Percentiles rank a stretch among this genome's conserved stretches.
phyloP scores from a whole-genome alignment of 345 rosid genomes.

The Noccaea bulbosa region DNA sequence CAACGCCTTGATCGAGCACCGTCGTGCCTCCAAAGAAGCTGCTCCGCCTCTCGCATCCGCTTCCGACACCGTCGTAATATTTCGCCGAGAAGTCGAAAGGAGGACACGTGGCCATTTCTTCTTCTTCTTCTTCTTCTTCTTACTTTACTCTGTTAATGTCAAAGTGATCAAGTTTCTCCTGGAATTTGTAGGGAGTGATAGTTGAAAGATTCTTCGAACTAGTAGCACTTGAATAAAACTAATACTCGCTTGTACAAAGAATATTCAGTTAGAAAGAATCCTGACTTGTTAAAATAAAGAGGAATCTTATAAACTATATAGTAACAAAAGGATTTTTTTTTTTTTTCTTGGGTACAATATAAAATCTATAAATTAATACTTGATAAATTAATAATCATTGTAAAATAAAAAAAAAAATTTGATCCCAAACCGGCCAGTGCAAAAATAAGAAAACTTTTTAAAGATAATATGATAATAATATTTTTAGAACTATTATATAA shows the following conservation, averaged over 20 bases:
- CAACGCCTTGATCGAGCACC: slow-evolving; percentile 77
- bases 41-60: slow-evolving; percentile 62
- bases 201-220: slow-evolving; percentile 21
- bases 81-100: slow-evolving; percentile 74
- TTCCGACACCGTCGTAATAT: slow-evolving; percentile 55
- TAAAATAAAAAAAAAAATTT: no score
- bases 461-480: no score
- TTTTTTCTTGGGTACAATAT: background rate
- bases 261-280: slow-evolving; percentile 32
- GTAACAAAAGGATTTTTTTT: background rate
- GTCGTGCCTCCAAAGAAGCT: slow-evolving; percentile 75
- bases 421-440: no score
- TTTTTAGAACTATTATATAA: no score
- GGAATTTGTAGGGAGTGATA: slow-evolving; percentile 24
- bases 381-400: no score
- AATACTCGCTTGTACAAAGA: slow-evolving; percentile 21
- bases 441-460: no score
- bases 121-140: slow-evolving; percentile 20
- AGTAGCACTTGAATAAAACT: background rate
- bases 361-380: no score
- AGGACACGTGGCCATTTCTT: slow-evolving; percentile 55
- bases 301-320: slow-evolving; percentile 16
- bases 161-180: slow-evolving; percentile 22
- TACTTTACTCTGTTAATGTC: background rate
- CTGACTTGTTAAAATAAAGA: background rate